Conservation (phyloP, 139 green algal species). For the Chlorella sorokiniana region DNA sequence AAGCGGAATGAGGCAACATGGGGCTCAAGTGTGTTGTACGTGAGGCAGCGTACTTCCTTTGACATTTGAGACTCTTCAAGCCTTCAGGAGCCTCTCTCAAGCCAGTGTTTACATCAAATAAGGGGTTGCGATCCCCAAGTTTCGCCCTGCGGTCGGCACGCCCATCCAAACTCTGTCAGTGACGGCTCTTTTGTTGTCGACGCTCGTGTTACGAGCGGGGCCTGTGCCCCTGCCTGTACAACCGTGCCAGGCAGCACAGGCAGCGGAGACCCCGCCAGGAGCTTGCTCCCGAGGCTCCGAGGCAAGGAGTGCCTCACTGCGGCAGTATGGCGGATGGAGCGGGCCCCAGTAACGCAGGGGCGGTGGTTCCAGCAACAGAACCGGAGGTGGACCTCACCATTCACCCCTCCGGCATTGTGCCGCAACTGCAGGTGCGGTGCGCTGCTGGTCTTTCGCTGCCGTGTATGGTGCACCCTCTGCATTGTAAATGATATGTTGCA, state of each 20-base stretch:
- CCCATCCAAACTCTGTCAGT: too few relatives aligned
- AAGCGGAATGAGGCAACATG: too few relatives aligned
- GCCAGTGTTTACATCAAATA: too few relatives aligned
- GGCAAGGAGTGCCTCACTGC: background rate
- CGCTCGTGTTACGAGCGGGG: too few relatives aligned
- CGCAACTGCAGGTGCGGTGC: slow-evolving; percentile 60
- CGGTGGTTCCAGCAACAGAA: slow-evolving; percentile 18
- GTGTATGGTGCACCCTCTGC: background rate
- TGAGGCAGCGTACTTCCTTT: too few relatives aligned
- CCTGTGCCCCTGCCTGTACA: background rate
- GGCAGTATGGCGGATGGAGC: slow-evolving; percentile 17
- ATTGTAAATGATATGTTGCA: too few relatives aligned
- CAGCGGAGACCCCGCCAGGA: background rate
- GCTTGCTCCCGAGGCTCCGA: background rate
- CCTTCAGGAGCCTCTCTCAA: too few relatives aligned
- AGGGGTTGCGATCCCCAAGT: too few relatives aligned
- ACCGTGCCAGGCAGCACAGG: background rate
- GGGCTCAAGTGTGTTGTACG: too few relatives aligned
- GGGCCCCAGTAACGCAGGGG: slow-evolving; percentile 11
- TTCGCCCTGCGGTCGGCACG: too few relatives aligned
- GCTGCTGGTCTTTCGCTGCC: background rate
- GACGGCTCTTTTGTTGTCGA: too few relatives aligned
- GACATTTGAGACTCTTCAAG: too few relatives aligned
- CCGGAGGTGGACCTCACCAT: slow-evolving; percentile 68
- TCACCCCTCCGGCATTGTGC: slow-evolving; percentile 92